These are phyloP conservation scores for Gossypium anomalum DNA, from an alignment of 345 rosid species.

Conservation along the genomic window DNA sequence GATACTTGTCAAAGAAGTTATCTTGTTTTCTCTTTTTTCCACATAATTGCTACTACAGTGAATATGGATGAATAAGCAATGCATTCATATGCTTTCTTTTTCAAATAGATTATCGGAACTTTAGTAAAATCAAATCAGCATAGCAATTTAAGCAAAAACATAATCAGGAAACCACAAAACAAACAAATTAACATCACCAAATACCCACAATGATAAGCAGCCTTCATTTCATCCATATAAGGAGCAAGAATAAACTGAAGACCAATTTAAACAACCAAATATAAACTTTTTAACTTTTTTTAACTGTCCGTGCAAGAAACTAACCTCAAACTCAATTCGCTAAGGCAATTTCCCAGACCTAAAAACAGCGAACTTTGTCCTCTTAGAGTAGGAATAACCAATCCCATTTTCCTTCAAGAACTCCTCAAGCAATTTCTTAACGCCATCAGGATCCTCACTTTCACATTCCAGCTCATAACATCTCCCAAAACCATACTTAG, in stretches of 20 bases:
- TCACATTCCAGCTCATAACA: conserved; percentile 85
- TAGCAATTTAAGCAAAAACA: background rate
- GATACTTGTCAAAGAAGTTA: background rate
- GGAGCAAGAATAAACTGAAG: background rate
- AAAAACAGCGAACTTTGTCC: conserved; percentile 75
- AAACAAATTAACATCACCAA: background rate
- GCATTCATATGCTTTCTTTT: background rate
- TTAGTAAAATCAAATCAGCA: background rate
- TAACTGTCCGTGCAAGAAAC: background rate
- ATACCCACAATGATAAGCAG: background rate
- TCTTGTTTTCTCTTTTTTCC: background rate
- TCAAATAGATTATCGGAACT: background rate
- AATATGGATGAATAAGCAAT: background rate
- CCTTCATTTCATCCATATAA: background rate
- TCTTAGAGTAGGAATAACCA: conserved; percentile 48
- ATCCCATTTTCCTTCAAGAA: conserved; percentile 55
- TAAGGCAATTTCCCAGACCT: conserved; percentile 65
- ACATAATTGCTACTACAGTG: background rate
- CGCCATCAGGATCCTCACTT: conserved; percentile 61
- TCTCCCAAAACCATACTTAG: conserved; percentile 59
- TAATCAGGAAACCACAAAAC: background rate
- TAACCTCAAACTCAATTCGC: conserved; percentile 23
- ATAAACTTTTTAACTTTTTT: background rate
- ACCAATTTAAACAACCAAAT: background rate
- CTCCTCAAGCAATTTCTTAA: conserved; percentile 55